Evolutionary conservation across 306 rosid species (phyloP).

Genomic region (Quercus agrifolia): DNA sequence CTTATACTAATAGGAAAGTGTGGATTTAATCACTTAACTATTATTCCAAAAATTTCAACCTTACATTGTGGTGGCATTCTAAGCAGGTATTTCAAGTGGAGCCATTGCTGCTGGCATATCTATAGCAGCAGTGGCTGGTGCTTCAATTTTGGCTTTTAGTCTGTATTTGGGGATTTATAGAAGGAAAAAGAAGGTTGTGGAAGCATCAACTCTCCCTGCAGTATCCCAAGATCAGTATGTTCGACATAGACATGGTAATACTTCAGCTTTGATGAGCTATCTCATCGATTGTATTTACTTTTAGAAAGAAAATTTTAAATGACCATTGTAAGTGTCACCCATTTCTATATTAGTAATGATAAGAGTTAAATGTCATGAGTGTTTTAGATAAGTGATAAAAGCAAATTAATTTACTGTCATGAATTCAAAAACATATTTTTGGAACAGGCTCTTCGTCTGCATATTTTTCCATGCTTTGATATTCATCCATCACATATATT

Average conservation of each 20-base stretch:
- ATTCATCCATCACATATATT: background rate
- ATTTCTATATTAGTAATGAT: background rate
- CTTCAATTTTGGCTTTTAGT: conserved; percentile 30
- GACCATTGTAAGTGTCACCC: background rate
- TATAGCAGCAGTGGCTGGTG: conserved; percentile 47
- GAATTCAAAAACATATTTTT: background rate
- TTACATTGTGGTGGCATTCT: conserved; percentile 30
- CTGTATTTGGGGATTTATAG: conserved; percentile 32
- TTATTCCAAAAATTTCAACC: background rate
- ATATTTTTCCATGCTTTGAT: background rate
- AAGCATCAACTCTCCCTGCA: conserved; percentile 32
- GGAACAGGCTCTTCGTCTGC: background rate
- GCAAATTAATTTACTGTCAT: background rate
- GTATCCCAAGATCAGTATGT: conserved; percentile 27
- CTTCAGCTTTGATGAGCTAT: background rate
- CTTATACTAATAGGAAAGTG: too few relatives aligned
- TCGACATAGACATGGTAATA: conserved; percentile 38
- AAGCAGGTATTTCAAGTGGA: conserved; percentile 50
- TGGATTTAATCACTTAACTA: too few relatives aligned
- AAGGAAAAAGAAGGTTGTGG: conserved; percentile 37
- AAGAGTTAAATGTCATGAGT: background rate
- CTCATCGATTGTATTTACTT: background rate
- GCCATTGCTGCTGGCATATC: conserved; percentile 49
- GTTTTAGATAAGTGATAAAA: too few relatives aligned
- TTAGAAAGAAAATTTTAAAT: background rate